Percentiles rank a stretch among this genome's conserved stretches.
These are phyloP conservation scores for Nitzschia putrida DNA, from an alignment of 108 stramenopile genomes.

Conservation along the genomic window DNA sequence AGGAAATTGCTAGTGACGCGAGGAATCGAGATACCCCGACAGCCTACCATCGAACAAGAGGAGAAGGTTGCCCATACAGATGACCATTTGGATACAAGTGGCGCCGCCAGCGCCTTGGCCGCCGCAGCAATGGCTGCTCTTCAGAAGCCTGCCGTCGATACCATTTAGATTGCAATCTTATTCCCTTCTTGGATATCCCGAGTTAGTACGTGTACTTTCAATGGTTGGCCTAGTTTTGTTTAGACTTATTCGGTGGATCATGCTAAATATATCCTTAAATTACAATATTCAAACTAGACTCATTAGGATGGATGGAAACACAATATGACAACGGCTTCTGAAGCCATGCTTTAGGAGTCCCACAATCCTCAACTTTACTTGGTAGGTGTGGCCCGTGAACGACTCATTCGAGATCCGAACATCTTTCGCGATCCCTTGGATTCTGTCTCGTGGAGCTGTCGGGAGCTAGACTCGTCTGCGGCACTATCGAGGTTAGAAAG, in stretches of 20 bases:
- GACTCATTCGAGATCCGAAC: slow-evolving; percentile 2
- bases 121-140: slow-evolving; percentile 37
- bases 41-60: not conserved
- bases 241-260: too few species aligned
- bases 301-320: too few species aligned
- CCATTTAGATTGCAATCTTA: too few species aligned
- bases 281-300: too few species aligned
- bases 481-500: slow-evolving; percentile 41
- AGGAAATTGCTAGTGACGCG: slow-evolving; percentile 11
- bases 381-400: too few species aligned
- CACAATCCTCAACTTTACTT: too few species aligned
- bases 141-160: not conserved
- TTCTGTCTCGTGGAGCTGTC: not conserved
- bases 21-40: slow-evolving; percentile 2
- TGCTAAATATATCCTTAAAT: too few species aligned
- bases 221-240: too few species aligned
- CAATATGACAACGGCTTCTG: too few species aligned
- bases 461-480: not conserved
- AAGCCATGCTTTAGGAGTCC: too few species aligned
- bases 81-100: slow-evolving; percentile 7
- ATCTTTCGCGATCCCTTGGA: not conserved
- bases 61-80: slow-evolving; percentile 19
- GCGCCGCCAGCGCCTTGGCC: slow-evolving; percentile 22
- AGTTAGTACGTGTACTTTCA: too few species aligned
- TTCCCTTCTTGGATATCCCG: too few species aligned